Evolutionary conservation across 371 early-diverging fungal genomes (phyloP), one percentile per base, ranked within the genome.

Genomic region (Mucor irregularis): DNA sequence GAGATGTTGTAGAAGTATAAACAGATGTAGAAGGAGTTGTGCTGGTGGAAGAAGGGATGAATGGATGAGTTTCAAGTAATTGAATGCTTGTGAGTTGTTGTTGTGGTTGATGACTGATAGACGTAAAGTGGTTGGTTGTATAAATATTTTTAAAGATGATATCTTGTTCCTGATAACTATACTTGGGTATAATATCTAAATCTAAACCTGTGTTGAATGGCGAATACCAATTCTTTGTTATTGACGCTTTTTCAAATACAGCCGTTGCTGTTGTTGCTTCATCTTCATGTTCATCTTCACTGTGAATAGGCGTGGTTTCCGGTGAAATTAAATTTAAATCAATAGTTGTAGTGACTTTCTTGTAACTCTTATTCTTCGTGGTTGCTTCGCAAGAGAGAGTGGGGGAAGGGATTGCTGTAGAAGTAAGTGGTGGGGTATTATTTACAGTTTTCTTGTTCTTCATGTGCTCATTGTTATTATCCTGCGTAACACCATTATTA

Each of bases 131-230:
- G 26, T 38, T 49, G 17, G 24, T 54, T 24, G 39, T 42, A 42
- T 24, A 42, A 1, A 40, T 38, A n/a, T n/a, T n/a, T n/a, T n/a
- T n/a, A n/a, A n/a, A n/a, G n/a, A n/a, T n/a, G n/a, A n/a, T n/a
- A n/a, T n/a, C n/a, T n/a, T n/a, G n/a, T n/a, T n/a, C 33, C 33
- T 33, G 43, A 33, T 30, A 21, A 21, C 29, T 58, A 17, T 29
- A 34, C 34, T 52, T 62, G 14, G 61, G 69, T 42, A 69, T 31
- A 45, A 69, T 61, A 29, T 69, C 69, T 21, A 69, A 55, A 22
- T 69, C 66, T 39, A 69, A 47, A 1, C 69, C 69, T 21, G 69
- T 66, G 10, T 60, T 62, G 39, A 69, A 69, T 5, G 69, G 69
- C 8, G 69, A 69, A 56, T 69, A 69, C 66, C 69, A 65, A 40